Percentiles rank a stretch among this genome's conserved stretches.
These are phyloP conservation scores for Knufia petricola DNA, from an alignment of 2,329 filamentous ascomycete genomes.

Conservation along the genomic window DNA sequence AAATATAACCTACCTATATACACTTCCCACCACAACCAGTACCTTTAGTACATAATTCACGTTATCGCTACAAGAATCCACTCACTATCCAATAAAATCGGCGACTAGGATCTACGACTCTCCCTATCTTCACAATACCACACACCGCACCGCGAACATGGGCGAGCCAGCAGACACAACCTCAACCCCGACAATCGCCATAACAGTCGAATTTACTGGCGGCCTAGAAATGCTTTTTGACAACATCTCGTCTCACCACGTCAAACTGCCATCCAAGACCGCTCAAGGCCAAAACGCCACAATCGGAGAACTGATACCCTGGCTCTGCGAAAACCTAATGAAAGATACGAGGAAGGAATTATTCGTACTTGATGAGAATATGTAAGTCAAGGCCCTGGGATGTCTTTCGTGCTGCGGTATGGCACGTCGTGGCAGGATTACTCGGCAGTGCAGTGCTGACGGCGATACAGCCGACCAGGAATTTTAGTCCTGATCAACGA, in stretches of 20 bases:
- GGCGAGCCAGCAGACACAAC: not conserved
- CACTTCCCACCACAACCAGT: too few species aligned
- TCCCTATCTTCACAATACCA: too few species aligned
- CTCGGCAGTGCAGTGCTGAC: not conserved
- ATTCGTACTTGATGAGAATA: slow-evolving; percentile 75
- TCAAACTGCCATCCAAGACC: slow-evolving; percentile 51
- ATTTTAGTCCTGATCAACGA: slow-evolving; percentile 97
- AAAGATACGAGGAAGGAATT: slow-evolving; percentile 75
- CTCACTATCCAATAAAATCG: too few species aligned
- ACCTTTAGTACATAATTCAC: too few species aligned
- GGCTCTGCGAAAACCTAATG: slow-evolving; percentile 76
- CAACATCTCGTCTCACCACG: slow-evolving; percentile 62
- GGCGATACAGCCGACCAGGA: slow-evolving; percentile 64
- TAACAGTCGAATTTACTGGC: slow-evolving; percentile 71
- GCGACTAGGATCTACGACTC: too few species aligned
- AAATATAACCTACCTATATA: too few species aligned
- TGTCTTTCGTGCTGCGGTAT: not conserved
- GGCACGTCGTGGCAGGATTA: too few species aligned
- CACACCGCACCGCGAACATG: too few species aligned
- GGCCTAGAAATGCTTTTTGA: slow-evolving; percentile 92
- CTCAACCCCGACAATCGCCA: slow-evolving; percentile 34
- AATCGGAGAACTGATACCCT: slow-evolving; percentile 64
- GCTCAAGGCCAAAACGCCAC: slow-evolving; percentile 51
- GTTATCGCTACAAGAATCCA: too few species aligned
- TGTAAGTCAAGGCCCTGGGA: slow-evolving; percentile 52